phyloP scores from a whole-genome alignment of 2,329 filamentous ascomycete genomes.

The Aspergillus amoenus region DNA sequence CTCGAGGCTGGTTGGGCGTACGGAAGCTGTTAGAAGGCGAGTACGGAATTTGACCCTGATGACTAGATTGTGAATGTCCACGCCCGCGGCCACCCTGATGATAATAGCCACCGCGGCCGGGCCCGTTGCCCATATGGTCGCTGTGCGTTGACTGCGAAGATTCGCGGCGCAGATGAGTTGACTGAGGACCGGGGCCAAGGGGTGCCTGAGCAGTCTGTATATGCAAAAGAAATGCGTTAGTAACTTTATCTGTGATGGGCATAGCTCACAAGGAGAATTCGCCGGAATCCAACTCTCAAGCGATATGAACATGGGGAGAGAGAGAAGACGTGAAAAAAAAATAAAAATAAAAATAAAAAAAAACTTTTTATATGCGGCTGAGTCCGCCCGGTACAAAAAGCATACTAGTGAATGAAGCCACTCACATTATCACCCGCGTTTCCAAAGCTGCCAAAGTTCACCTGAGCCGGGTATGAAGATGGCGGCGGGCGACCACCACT shows the following conservation, averaged over 20 bases:
- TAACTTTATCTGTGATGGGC: background rate
- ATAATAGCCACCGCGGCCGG: conserved; percentile 55
- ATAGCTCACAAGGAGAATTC: background rate
- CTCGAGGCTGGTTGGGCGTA: conserved; percentile 51
- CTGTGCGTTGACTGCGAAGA: conserved; percentile 81
- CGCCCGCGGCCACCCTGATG: conserved; percentile 57
- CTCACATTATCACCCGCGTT: conserved; percentile 72
- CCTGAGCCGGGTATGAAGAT: conserved; percentile 68
- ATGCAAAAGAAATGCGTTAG: conserved; percentile 1
- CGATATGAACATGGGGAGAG: background rate
- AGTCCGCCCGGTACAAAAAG: background rate
- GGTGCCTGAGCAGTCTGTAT: conserved; percentile 62
- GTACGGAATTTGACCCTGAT: conserved; percentile 53
- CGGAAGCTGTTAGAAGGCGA: conserved; percentile 57
- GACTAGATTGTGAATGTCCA: conserved; percentile 54
- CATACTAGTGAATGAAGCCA: conserved; percentile 1
- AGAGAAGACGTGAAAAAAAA: background rate
- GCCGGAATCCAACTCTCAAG: background rate
- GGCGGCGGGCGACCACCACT: conserved; percentile 85
- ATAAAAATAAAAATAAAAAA: background rate
- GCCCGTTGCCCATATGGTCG: conserved; percentile 54
- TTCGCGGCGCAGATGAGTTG: conserved; percentile 79
- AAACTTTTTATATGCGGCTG: background rate
- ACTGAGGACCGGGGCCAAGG: conserved; percentile 61
- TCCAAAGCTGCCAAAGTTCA: conserved; percentile 79